phyloP scores from a whole-genome alignment of 1,284 basidiomycete genomes.

The Pseudozyma sp. region DNA sequence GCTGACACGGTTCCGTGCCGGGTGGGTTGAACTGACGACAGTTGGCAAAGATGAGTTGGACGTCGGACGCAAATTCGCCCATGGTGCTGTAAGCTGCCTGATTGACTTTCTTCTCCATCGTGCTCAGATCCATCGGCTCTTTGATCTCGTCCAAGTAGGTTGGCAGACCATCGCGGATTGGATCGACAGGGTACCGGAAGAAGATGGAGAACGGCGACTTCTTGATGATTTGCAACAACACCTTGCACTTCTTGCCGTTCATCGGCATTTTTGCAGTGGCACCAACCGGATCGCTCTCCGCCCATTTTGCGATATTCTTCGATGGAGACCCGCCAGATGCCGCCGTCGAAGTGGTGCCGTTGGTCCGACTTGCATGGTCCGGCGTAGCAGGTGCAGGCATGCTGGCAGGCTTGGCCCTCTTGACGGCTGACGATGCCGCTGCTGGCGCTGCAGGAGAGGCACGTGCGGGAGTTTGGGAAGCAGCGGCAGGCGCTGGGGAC shows the following conservation, averaged over 20 bases:
- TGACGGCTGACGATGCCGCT: constrained; percentile 18
- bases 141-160: constrained; percentile 94
- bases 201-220: constrained; percentile 80
- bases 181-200: constrained; percentile 88
- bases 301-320: constrained; percentile 41
- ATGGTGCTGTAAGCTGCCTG: constrained; percentile 57
- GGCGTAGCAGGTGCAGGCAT: constrained; percentile 13
- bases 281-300: constrained; percentile 48
- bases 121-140: constrained; percentile 91
- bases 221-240: constrained; percentile 76
- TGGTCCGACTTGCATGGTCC: not conserved
- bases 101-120: constrained; percentile 77
- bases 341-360: constrained; percentile 13
- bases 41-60: constrained; percentile 87
- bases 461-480: constrained; percentile 4
- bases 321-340: constrained; percentile 18
- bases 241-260: constrained; percentile 76
- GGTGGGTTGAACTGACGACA: constrained; percentile 72
- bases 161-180: constrained; percentile 79
- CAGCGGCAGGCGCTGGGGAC: constrained; percentile 18
- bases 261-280: constrained; percentile 56
- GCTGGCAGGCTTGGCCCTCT: constrained; percentile 21
- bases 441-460: constrained; percentile 16
- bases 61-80: constrained; percentile 79
- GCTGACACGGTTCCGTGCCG: constrained; percentile 78